Conservation (phyloP, 176 grass and related monocot species). For the Miscanthus lutarioriparius region DNA sequence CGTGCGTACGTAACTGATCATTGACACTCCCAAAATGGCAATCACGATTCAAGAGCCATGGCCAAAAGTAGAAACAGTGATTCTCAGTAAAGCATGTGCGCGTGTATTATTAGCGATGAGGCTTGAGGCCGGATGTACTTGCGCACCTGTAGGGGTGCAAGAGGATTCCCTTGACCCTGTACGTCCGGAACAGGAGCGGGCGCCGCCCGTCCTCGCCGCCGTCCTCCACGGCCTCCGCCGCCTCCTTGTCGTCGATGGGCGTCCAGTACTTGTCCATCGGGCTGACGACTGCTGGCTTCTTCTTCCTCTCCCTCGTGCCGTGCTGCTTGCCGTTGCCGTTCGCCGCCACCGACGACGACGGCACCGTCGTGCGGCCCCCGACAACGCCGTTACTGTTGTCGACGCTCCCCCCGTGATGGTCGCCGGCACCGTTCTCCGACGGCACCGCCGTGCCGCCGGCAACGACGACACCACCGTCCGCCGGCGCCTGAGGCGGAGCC, state of each 20-base stretch:
- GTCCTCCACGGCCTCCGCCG: constrained; percentile 11
- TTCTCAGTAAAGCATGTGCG: too few species aligned
- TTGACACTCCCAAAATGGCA: too few species aligned
- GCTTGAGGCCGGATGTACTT: too few species aligned
- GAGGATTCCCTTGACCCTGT: constrained; percentile 46
- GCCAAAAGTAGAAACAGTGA: too few species aligned
- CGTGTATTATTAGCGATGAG: too few species aligned
- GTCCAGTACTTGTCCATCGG: constrained; percentile 48
- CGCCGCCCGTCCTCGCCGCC: constrained; percentile 47
- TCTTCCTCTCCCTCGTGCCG: background rate
- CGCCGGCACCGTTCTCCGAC: background rate
- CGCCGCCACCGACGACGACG: background rate
- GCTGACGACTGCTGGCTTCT: background rate
- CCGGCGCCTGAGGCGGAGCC: constrained; percentile 17
- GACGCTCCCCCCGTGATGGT: background rate
- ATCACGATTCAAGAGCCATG: too few species aligned
- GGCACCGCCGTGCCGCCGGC: background rate
- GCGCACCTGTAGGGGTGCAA: constrained; percentile 39
- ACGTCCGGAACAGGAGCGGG: constrained; percentile 49
- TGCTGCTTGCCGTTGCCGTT: constrained; percentile 22
- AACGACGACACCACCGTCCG: background rate
- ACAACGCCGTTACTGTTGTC: background rate
- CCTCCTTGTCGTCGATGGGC: constrained; percentile 36
- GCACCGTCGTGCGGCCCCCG: background rate
- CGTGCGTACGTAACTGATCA: background rate